Conservation (phyloP, 345 rosid genomes). For the Stellera chamaejasme region DNA sequence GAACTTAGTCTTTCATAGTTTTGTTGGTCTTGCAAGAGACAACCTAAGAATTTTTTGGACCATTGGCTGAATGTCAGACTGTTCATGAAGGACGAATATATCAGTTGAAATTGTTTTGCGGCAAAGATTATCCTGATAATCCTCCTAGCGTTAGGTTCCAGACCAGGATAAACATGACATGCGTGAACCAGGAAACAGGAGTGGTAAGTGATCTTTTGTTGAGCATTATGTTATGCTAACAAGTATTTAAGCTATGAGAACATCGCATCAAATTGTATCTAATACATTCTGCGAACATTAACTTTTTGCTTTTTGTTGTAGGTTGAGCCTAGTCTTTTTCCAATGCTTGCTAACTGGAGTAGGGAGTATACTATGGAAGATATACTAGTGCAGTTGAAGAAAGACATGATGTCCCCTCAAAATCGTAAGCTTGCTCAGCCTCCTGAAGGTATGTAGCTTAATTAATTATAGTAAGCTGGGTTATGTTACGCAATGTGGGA, state of each 20-base stretch:
- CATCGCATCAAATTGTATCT: neutral
- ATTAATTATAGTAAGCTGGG: too few relatives aligned
- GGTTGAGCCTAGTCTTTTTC: constrained; percentile 67
- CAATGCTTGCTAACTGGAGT: constrained; percentile 71
- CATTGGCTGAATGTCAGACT: constrained; percentile 37
- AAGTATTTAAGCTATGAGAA: neutral
- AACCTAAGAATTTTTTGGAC: constrained; percentile 5
- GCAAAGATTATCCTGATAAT: constrained; percentile 59
- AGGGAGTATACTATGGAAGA: constrained; percentile 75
- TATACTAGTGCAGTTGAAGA: constrained; percentile 59
- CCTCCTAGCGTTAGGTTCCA: constrained; percentile 78
- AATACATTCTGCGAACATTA: neutral
- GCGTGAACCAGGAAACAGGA: constrained; percentile 71
- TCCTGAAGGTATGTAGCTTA: constrained; percentile 48
- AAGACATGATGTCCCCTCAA: constrained; percentile 74
- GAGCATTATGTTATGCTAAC: neutral
- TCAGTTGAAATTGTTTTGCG: constrained; percentile 76
- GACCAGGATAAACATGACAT: constrained; percentile 65
- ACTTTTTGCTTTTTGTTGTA: constrained; percentile 19
- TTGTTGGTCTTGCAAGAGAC: neutral
- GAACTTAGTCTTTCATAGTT: too few relatives aligned
- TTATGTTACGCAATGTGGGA: too few relatives aligned
- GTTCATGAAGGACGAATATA: constrained; percentile 80
- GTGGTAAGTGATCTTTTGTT: constrained; percentile 30
- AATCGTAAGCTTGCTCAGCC: constrained; percentile 75